Base-by-base conservation (phyloP, 1,284 basidiomycete genomes). In the Acaromyces ingoldii region DNA sequence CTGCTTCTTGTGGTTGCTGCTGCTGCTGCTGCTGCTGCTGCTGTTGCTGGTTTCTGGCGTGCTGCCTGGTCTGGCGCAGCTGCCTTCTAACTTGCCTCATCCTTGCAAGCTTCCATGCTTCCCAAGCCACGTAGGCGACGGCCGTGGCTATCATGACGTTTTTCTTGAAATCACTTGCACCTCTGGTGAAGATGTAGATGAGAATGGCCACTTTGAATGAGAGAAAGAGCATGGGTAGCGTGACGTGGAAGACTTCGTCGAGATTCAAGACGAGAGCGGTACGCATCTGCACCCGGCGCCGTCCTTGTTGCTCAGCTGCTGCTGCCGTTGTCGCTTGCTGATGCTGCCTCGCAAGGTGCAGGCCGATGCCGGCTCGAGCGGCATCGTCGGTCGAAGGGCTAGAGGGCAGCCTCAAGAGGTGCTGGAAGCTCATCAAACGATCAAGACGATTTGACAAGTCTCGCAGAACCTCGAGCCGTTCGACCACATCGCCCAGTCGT, bases 131-230 rank as follows among this genome's bases (percentile, higher is more conserved):
- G 38, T 63, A 68, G 19, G 57, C 26, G 9, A 36, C 39, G 10
- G 60, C 55, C 45, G 59, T 54, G 4, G 51, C 58, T 2, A 58
- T 38, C 26, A 68, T 53, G 45, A 60, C 51, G 42, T 51, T 58
- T 31, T 29, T 29, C 40, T 65, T 68, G n/a, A 51, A n/a, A 22
- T 26, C 19, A 11, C 58, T 55, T 3, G 66, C 66, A 3, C 53
- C 49, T 2, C 60, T 43, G 25, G 61, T 45, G 54, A 68, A 49
- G 25, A 68, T 50, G 22, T 58, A 62, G 10, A 68, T 51, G 28
- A 68, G 42, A 24, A 68, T 57, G 19, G 57, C 53, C 11, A 68
- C 48, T 22, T 67, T 67, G 38, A 68, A 49, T 3, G 53, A 43
- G 3, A 68, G 49, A 26, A 68, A 62, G 10, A 60, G 49, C 44